Evolutionary conservation across 1,284 basidiomycete genomes (phyloP).

Genomic region (Cronartium quercuum): DNA sequence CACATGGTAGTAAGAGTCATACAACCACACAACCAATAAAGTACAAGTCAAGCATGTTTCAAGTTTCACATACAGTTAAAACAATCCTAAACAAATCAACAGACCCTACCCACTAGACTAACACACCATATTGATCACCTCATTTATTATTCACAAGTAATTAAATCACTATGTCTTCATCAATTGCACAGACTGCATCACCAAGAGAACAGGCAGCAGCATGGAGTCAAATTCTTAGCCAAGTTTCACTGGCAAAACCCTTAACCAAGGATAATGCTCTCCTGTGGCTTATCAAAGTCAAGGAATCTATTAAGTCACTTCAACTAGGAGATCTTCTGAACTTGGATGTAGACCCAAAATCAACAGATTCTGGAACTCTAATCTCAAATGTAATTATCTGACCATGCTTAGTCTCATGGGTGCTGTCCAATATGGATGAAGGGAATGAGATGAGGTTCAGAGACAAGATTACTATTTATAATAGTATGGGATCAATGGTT

Average conservation of each 20-base stretch:
- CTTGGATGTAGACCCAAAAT: background rate
- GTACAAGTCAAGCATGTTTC: too few relatives aligned
- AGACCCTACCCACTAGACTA: too few relatives aligned
- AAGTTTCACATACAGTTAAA: background rate
- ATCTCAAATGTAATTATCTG: background rate
- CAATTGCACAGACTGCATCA: background rate
- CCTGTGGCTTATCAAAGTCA: background rate
- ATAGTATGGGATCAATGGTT: background rate
- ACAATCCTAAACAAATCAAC: background rate
- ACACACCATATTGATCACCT: background rate
- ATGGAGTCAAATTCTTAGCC: background rate
- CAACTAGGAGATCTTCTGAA: background rate
- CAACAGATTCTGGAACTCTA: background rate
- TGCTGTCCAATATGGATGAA: background rate
- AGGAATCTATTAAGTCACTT: background rate
- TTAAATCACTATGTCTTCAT: too few relatives aligned
- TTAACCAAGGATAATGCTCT: background rate
- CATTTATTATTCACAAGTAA: background rate
- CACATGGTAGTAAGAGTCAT: background rate
- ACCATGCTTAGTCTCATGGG: background rate
- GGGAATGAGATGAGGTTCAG: background rate
- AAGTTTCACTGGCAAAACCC: background rate
- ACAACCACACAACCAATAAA: background rate
- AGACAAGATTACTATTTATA: background rate
- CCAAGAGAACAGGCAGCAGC: background rate